Conservation (phyloP, 2,329 filamentous ascomycete species). For the Cadophora malorum region DNA sequence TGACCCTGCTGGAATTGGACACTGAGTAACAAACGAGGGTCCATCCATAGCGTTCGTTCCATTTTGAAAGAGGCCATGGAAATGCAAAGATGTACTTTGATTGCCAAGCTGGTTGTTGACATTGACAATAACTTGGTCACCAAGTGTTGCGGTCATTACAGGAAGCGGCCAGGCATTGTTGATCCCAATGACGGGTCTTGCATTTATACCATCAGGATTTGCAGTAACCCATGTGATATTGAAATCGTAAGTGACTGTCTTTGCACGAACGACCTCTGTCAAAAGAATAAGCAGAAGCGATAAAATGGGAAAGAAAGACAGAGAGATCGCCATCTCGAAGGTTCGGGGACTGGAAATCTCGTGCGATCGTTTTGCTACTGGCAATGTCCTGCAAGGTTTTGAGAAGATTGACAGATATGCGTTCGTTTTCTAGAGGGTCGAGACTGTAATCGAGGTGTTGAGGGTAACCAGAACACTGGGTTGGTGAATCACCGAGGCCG, state of each 20-base stretch:
- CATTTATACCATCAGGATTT: slow-evolving; percentile 71
- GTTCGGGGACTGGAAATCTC: slow-evolving; percentile 3
- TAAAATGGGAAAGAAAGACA: slow-evolving; percentile 51
- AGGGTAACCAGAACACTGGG: background rate
- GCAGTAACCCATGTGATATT: slow-evolving; percentile 74
- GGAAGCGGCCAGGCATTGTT: slow-evolving; percentile 80
- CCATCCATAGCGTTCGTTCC: slow-evolving; percentile 74
- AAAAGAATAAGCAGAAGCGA: slow-evolving; percentile 41
- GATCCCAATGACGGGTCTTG: slow-evolving; percentile 75
- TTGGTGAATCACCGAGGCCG: slow-evolving; percentile 26
- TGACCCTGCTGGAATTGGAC: slow-evolving; percentile 66
- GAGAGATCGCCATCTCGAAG: slow-evolving; percentile 50
- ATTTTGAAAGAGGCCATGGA: slow-evolving; percentile 75
- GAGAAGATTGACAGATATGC: slow-evolving; percentile 26
- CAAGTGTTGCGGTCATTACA: slow-evolving; percentile 64
- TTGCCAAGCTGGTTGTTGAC: slow-evolving; percentile 54
- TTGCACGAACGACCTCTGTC: slow-evolving; percentile 48
- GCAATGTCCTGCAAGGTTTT: slow-evolving; percentile 21
- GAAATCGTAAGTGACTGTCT: slow-evolving; percentile 66
- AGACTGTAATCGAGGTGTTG: slow-evolving; percentile 21
- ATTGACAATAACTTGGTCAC: slow-evolving; percentile 57
- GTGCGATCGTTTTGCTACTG: slow-evolving; percentile 18
- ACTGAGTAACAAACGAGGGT: slow-evolving; percentile 69
- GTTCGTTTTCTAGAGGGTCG: background rate
- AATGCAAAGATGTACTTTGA: slow-evolving; percentile 68